phyloP scores from a whole-genome alignment of 768 basidiomycete genomes.

The Solioccasus polychromus region DNA sequence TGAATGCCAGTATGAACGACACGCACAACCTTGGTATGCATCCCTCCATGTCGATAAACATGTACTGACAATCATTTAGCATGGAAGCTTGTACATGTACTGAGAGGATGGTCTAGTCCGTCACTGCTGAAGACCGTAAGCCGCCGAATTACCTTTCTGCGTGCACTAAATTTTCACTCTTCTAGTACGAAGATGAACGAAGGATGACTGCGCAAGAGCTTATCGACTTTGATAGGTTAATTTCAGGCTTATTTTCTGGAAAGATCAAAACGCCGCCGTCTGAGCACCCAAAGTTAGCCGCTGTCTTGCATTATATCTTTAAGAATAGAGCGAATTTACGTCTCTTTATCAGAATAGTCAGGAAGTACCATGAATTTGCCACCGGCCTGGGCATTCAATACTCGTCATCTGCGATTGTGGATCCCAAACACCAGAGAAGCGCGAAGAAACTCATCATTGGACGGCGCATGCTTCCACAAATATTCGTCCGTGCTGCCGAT shows the following conservation, averaged over 20 bases:
- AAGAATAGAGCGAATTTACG: no score
- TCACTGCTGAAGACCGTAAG: slow-evolving; percentile 38
- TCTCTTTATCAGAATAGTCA: slow-evolving; percentile 25
- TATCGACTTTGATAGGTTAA: slow-evolving; percentile 64
- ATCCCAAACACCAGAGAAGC: slow-evolving; percentile 20
- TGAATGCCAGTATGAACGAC: neutral
- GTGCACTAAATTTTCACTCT: neutral
- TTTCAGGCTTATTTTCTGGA: no score
- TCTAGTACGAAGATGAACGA: slow-evolving; percentile 64
- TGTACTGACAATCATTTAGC: neutral
- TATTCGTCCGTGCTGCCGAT: neutral
- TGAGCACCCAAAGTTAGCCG: no score
- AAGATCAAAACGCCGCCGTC: no score
- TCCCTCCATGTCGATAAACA: neutral
- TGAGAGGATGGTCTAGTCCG: slow-evolving; percentile 33
- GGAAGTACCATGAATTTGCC: slow-evolving; percentile 32
- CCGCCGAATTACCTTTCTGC: neutral
- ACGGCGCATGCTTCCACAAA: slow-evolving; percentile 28
- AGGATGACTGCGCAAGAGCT: slow-evolving; percentile 64
- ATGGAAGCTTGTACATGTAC: neutral
- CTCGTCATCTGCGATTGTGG: slow-evolving; percentile 29
- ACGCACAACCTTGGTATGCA: neutral
- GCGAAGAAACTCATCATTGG: slow-evolving; percentile 11
- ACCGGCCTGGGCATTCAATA: slow-evolving; percentile 37
- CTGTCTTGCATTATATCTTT: no score